phyloP scores from a whole-genome alignment of 169 alveolate species.

The Blepharisma undulans region DNA sequence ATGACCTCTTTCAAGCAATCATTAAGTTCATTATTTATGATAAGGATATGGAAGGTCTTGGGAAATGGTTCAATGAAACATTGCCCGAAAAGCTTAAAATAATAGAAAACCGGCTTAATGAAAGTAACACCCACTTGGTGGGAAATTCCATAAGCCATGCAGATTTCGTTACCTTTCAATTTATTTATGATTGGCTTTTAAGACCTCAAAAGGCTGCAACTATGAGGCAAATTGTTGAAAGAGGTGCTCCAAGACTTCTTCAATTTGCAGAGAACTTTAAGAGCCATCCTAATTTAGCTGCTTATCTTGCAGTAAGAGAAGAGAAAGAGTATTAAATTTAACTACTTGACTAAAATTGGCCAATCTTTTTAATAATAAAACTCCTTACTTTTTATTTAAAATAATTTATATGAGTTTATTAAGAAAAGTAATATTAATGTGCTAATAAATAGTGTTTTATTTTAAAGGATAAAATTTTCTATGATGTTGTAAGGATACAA shows the following conservation, averaged over 20 bases:
- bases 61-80: neutral
- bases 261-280: neutral
- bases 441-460: too few species aligned
- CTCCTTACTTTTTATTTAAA: too few species aligned
- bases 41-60: constrained; percentile 23
- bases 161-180: neutral
- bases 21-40: neutral
- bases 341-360: neutral
- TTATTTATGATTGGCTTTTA: neutral
- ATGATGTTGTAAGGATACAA: too few species aligned
- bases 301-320: neutral
- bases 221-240: neutral
- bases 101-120: neutral
- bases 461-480: too few species aligned
- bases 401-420: too few species aligned
- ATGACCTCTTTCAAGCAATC: neutral
- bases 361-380: neutral
- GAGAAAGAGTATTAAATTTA: neutral
- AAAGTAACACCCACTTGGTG: neutral
- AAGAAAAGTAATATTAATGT: too few species aligned
- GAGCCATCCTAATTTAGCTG: neutral
- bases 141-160: neutral
- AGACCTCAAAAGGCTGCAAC: neutral
- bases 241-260: neutral
- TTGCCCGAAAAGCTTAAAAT: neutral